A percentile compares a stretch with the other conserved stretches of the same genome.
Evolutionary conservation across 805 yeast genomes (phyloP).

Genomic region (Hanseniaspora taiwanica): DNA sequence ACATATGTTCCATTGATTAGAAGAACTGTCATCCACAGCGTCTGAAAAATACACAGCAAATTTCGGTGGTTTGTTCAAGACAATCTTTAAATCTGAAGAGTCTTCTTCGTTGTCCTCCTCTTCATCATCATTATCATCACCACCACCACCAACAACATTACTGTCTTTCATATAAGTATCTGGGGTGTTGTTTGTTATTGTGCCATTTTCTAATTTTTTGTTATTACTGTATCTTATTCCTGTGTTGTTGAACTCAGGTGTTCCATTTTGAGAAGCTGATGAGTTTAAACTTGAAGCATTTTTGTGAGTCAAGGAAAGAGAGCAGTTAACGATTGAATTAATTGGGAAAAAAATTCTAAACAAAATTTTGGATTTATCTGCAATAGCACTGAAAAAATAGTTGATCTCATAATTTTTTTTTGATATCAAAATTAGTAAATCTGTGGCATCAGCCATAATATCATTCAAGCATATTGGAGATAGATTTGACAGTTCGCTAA

Average conservation of each 20-base stretch:
- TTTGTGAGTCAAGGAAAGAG: constrained; percentile 36
- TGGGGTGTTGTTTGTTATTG: constrained; percentile 5
- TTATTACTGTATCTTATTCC: constrained; percentile 3
- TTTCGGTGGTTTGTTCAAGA: constrained; percentile 49
- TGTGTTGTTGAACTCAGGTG: constrained; percentile 5
- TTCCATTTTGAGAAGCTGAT: constrained; percentile 14
- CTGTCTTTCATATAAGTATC: no score
- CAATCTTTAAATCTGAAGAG: constrained; percentile 35
- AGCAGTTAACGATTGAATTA: constrained; percentile 43
- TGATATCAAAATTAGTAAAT: constrained; percentile 55
- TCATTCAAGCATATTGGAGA: constrained; percentile 54
- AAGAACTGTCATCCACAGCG: constrained; percentile 33
- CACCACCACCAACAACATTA: no score
- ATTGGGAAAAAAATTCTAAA: constrained; percentile 65
- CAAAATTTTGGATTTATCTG: constrained; percentile 51
- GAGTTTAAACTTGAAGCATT: constrained; percentile 3
- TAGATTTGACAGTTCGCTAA: constrained; percentile 41
- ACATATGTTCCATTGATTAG: constrained; percentile 67
- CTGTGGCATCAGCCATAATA: constrained; percentile 52
- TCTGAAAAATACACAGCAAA: constrained; percentile 65
- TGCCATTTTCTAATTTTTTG: constrained; percentile 11
- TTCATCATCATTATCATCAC: constrained; percentile 9
- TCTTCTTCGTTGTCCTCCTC: constrained; percentile 11
- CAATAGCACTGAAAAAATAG: constrained; percentile 64
- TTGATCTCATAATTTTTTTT: constrained; percentile 60